phyloP scores from a whole-genome alignment of 2,329 filamentous ascomycete species.

The Fusarium sp. region DNA sequence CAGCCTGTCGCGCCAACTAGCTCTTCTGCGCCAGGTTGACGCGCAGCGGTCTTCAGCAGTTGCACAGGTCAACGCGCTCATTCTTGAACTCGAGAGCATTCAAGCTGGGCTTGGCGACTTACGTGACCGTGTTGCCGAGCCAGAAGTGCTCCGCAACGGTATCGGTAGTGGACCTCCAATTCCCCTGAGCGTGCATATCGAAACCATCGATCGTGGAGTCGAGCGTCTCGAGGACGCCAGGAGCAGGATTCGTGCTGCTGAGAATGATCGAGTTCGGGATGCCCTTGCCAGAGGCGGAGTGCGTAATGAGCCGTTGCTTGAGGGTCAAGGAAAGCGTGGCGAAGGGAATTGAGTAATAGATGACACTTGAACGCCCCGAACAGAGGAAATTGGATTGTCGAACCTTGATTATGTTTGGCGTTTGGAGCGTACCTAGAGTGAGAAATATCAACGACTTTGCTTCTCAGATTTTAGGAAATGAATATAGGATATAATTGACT shows the following conservation, averaged over 20 bases:
- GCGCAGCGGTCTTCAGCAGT: conserved; percentile 74
- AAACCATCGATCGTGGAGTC: conserved; percentile 78
- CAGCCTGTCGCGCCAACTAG: conserved; percentile 72
- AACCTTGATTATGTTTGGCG: conserved; percentile 19
- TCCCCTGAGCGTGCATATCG: conserved; percentile 79
- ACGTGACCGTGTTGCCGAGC: conserved; percentile 75
- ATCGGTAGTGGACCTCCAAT: conserved; percentile 53
- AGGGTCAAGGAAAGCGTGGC: conserved; percentile 44
- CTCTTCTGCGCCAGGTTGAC: conserved; percentile 74
- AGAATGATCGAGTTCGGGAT: conserved; percentile 69
- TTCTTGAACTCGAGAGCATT: conserved; percentile 81
- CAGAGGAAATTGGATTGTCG: background rate
- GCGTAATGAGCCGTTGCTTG: conserved; percentile 57
- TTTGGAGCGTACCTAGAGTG: conserved; percentile 7
- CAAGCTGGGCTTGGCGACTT: conserved; percentile 77
- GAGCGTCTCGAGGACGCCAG: conserved; percentile 77
- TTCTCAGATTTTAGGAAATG: background rate
- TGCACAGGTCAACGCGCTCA: conserved; percentile 74
- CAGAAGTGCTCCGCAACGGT: conserved; percentile 68
- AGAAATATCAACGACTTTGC: background rate
- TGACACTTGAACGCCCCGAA: background rate
- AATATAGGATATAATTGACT: background rate
- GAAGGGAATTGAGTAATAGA: background rate
- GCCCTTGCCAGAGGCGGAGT: conserved; percentile 61
- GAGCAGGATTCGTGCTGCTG: conserved; percentile 67